phyloP scores from a whole-genome alignment of 805 yeast genomes.

The Schwanniomyces occidentalis region DNA sequence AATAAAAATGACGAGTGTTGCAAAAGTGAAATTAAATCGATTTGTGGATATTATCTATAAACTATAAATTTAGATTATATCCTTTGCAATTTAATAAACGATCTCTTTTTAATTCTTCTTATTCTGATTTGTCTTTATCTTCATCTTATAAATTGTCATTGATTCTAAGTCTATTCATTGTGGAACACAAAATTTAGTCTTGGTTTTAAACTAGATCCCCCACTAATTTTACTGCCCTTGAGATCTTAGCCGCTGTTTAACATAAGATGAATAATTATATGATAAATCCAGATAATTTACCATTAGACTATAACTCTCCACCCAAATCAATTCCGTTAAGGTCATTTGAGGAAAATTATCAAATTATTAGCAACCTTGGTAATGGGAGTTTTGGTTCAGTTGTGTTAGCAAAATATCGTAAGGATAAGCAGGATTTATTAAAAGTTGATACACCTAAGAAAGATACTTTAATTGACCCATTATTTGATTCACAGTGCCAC shows the following conservation, averaged over 20 bases:
- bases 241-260: not conserved
- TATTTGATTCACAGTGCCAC: slow-evolving; percentile 19
- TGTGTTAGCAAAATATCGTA: slow-evolving; percentile 54
- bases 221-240: too few relatives aligned
- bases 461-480: slow-evolving; percentile 54
- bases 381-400: slow-evolving; percentile 79
- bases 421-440: slow-evolving; percentile 18
- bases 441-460: slow-evolving; percentile 14
- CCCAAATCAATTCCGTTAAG: slow-evolving; percentile 13
- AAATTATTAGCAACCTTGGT: slow-evolving; percentile 56
- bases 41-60: too few relatives aligned
- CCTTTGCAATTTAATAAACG: too few relatives aligned
- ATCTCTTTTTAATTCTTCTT: too few relatives aligned
- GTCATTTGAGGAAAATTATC: slow-evolving; percentile 34
- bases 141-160: too few relatives aligned
- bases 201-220: too few relatives aligned
- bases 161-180: too few relatives aligned
- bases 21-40: slow-evolving; percentile 5
- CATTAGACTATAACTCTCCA: slow-evolving; percentile 9
- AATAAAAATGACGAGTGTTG: too few relatives aligned
- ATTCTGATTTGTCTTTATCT: too few relatives aligned
- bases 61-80: too few relatives aligned
- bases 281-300: not conserved
- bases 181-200: too few relatives aligned
- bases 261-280: not conserved